phyloP scores from a whole-genome alignment of 148 eudicot genomes.

The Chenopodium album region DNA sequence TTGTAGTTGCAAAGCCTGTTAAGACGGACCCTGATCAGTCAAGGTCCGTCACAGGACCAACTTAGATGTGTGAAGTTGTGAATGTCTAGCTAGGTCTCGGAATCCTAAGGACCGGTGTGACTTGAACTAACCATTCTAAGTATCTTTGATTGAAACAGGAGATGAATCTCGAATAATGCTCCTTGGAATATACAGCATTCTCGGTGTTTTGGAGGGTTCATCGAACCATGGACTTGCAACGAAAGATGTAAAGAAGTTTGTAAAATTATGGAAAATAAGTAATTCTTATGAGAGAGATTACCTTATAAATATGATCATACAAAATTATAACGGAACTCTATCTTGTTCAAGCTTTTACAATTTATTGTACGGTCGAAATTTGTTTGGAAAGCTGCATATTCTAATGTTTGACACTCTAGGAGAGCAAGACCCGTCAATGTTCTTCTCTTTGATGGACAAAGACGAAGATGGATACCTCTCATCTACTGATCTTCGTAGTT shows the following conservation, averaged over 20 bases:
- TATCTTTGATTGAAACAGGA: neutral
- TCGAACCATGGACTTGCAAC: neutral
- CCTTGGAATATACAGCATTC: slow-evolving; percentile 16
- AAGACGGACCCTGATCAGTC: too few relatives aligned
- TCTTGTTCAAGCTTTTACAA: neutral
- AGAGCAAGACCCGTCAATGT: slow-evolving; percentile 6
- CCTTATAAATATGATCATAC: neutral
- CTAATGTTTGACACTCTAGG: neutral
- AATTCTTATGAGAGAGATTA: neutral
- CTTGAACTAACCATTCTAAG: too few relatives aligned
- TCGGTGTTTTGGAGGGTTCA: neutral
- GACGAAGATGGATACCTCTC: slow-evolving; percentile 7
- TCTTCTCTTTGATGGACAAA: slow-evolving; percentile 10
- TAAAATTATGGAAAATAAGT: neutral
- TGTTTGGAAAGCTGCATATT: neutral
- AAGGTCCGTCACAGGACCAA: too few relatives aligned
- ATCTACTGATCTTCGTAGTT: neutral
- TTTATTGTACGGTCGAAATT: slow-evolving; percentile 2
- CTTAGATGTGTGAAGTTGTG: too few relatives aligned
- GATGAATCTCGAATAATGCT: slow-evolving; percentile 2
- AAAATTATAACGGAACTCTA: neutral
- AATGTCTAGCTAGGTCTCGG: too few relatives aligned
- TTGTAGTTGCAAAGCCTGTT: too few relatives aligned
- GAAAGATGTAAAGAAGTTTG: neutral
- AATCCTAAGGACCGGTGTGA: too few relatives aligned